These are phyloP conservation scores for Phylloporus sp. DNA, from an alignment of 768 basidiomycete species.

Conservation along the genomic window DNA sequence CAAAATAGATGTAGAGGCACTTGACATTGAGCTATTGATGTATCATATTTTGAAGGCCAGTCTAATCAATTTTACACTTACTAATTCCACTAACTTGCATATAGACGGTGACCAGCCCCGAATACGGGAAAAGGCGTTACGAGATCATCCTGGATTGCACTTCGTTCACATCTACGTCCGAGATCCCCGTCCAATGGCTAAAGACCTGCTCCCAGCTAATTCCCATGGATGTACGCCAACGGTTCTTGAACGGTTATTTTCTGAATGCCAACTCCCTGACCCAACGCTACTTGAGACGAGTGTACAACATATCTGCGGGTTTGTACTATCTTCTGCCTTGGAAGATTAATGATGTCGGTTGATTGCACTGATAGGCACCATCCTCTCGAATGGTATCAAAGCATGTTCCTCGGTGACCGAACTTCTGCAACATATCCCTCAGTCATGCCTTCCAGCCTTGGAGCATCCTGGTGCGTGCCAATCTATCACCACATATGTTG, in stretches of 20 bases:
- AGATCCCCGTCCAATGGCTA: conserved; percentile 77
- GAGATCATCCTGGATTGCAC: conserved; percentile 83
- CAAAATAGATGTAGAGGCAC: conserved; percentile 70
- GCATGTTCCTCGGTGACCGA: conserved; percentile 62
- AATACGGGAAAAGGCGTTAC: conserved; percentile 46
- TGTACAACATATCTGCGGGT: conserved; percentile 67
- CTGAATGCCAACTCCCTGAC: conserved; percentile 69
- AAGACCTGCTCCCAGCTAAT: conserved; percentile 73
- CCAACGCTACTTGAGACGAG: conserved; percentile 66
- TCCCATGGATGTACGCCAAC: conserved; percentile 60
- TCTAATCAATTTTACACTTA: neutral
- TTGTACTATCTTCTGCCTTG: conserved; percentile 10
- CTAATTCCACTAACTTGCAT: neutral
- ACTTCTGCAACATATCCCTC: conserved; percentile 52
- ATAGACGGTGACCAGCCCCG: conserved; percentile 49
- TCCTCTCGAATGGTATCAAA: conserved; percentile 47
- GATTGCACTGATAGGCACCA: conserved; percentile 36
- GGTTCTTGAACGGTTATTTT: conserved; percentile 59
- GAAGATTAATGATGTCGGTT: neutral
- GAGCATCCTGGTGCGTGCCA: conserved; percentile 48
- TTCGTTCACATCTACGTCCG: conserved; percentile 65
- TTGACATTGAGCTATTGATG: conserved; percentile 75
- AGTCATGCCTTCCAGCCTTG: conserved; percentile 42
- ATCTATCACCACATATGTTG: neutral
- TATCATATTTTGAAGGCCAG: conserved; percentile 72